A percentile compares a stretch with the other conserved stretches of the same genome.
Conservation (phyloP, 2,329 filamentous ascomycete genomes). For the Verticillium isaacii region DNA sequence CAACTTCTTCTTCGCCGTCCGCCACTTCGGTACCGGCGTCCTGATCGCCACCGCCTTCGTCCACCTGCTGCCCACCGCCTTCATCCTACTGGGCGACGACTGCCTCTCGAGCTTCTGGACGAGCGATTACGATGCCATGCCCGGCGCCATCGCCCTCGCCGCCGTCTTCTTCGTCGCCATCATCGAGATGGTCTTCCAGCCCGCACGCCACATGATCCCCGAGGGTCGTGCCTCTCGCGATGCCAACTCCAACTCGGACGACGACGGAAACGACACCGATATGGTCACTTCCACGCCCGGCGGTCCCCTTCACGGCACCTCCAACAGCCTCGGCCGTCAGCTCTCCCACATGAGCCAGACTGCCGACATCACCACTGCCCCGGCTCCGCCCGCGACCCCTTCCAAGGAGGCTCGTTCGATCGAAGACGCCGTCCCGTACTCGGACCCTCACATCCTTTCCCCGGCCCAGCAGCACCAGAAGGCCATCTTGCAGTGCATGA, state of each 20-base stretch:
- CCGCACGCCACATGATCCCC: slow-evolving; percentile 24
- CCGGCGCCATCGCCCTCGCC: slow-evolving; percentile 74
- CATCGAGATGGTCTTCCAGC: slow-evolving; percentile 67
- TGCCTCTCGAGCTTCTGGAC: slow-evolving; percentile 74
- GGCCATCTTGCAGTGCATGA: slow-evolving; percentile 68
- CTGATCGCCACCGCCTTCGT: slow-evolving; percentile 73
- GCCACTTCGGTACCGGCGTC: slow-evolving; percentile 76
- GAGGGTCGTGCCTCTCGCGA: neutral
- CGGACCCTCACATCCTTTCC: slow-evolving; percentile 17
- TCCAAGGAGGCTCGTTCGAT: slow-evolving; percentile 4
- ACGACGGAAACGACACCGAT: slow-evolving; percentile 1
- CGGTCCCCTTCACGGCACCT: neutral
- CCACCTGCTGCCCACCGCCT: slow-evolving; percentile 65
- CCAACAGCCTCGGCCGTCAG: slow-evolving; percentile 5
- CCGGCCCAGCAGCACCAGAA: slow-evolving; percentile 56
- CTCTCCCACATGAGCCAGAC: slow-evolving; percentile 5
- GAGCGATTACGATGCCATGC: slow-evolving; percentile 68
- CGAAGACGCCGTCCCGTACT: neutral
- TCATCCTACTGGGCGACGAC: slow-evolving; percentile 56
- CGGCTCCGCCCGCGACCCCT: neutral
- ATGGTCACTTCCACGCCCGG: neutral
- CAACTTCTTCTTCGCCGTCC: slow-evolving; percentile 50
- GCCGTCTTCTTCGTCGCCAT: slow-evolving; percentile 74
- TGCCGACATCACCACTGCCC: neutral
- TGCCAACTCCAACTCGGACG: slow-evolving; percentile 26